Base-by-base conservation (phyloP, 2,329 filamentous ascomycete genomes). In the Knoxdaviesia proteae region DNA sequence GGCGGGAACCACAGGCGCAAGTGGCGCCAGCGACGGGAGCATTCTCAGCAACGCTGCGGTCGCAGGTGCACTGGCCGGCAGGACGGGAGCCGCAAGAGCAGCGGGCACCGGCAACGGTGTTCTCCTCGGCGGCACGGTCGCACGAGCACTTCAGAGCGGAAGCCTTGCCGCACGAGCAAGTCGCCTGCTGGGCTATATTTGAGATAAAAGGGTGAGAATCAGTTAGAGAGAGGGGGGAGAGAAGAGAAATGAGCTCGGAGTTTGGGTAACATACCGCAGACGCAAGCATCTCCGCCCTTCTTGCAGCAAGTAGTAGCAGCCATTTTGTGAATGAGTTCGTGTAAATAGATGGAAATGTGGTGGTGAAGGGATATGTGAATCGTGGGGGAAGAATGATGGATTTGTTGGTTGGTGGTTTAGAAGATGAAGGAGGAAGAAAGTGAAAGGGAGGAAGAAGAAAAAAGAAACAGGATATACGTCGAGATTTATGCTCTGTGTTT, bases 151-250 rank as follows among this genome's bases (percentile, higher is more conserved):
- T 69, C 40, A 94, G 74, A 41, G 88, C 88, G 4, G 77, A 74
- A 57, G 90, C 72, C 67, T 94, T 77, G 56, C 88, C 88, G 59
- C 88, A 96, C 10, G 84, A 92, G 74, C 86, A 94, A 46, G 68
- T 78, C 6, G 75, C 75, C 60, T 78, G 68, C 52, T 73, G 60
- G 51, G 74, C 74, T 74, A 50, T 38, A 20, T 20, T 20, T 20
- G 20, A 20, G 20, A 20, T 20, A 20, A 20, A 20, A 3, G 2
- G 20, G 20, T 20, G 2, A 20, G 20, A 20, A 20, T 20, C 20
- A 20, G 20, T 20, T 20, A 20, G 20, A 20, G 20, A 20, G 20
- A 20, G 20, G 3, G 3, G 20, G 20, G 20, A 20, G 20, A 20
- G 20, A 20, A 20, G 20, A 20, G 20, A 20, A 20, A 20, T 3